Conservation (phyloP, 805 yeast genomes). For the Candida incommunis region DNA sequence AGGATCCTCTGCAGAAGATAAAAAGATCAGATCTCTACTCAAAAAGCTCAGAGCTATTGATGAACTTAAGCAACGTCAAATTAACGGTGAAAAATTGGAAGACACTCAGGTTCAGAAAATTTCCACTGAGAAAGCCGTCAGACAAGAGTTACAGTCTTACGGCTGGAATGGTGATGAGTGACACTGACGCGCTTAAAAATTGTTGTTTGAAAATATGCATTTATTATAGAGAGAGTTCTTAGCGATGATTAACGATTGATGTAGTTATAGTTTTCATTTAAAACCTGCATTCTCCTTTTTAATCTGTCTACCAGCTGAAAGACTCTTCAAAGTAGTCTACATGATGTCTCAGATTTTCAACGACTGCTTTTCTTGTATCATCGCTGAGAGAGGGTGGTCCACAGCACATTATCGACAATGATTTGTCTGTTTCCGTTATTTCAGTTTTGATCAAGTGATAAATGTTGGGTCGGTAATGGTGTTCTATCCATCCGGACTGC, state of each 20-base stretch:
- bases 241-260: background rate
- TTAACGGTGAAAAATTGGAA: conserved; percentile 71
- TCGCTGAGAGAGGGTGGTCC: background rate
- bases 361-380: background rate
- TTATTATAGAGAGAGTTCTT: background rate
- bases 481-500: too few species aligned
- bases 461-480: background rate
- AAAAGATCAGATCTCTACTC: conserved; percentile 77
- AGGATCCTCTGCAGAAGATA: conserved; percentile 49
- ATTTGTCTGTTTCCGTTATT: background rate
- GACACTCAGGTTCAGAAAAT: conserved; percentile 88
- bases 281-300: too few species aligned
- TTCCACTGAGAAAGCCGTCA: conserved; percentile 68
- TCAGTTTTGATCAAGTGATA: background rate
- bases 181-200: background rate
- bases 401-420: background rate
- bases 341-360: background rate
- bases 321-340: background rate
- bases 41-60: conserved; percentile 96
- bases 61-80: conserved; percentile 72
- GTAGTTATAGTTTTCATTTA: too few species aligned
- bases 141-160: conserved; percentile 54
- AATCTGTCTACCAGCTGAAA: background rate
- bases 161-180: conserved; percentile 51
- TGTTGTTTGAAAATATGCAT: background rate